Evolutionary conservation across 2,329 filamentous ascomycete species (phyloP), one percentile per base, ranked within the genome.

Genomic region (Cladosporium sp.): DNA sequence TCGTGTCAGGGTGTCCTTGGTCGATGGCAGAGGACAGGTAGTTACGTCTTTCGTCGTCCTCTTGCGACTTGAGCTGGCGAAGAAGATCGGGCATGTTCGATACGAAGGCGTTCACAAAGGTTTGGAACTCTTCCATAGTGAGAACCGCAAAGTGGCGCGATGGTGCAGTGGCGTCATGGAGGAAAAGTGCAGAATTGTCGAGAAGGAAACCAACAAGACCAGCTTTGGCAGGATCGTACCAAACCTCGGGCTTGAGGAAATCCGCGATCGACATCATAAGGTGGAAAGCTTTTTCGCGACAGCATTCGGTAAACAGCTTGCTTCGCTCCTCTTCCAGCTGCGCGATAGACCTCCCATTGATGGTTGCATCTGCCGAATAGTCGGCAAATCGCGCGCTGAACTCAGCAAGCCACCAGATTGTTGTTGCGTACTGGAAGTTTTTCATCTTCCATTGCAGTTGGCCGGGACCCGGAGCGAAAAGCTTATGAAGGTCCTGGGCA

Each of bases 21-120:
- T 61, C 57, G 6, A 56, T 43, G 1, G 57, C 55, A 44, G 68
- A 70, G 19, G 71, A 69, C 40, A 71, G 72, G 34, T 73, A 63
- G 43, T 69, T 71, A 56, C 71, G 72, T 57, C 88, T 79, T 66
- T 95, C 89, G 58, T 93, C 88, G 62, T 97, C 92, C 68, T 97
- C 92, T 54, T 96, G 90, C 1, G 84, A 80, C 56, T 92, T 89
- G 24, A 97, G 75, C 67, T 84, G 89, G 48, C 92, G 84, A 39
- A 99, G 78, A 3, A 93, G 86, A 70, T 97, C 91, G 0, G 93
- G 93, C 73, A 97, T 86, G 63, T 99, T 96, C 1, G 89, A 88
- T 58, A 99, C 95, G 65, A 96, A 95, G 4, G 88, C 86, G 64
- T 97, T 92, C 7, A 92, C 83, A 63, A 97, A 96, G 0, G 80